A percentile compares a stretch with the other conserved stretches of the same genome.
Evolutionary conservation across 2,329 filamentous ascomycete genomes (phyloP).

Genomic region (Beauveria sp.): DNA sequence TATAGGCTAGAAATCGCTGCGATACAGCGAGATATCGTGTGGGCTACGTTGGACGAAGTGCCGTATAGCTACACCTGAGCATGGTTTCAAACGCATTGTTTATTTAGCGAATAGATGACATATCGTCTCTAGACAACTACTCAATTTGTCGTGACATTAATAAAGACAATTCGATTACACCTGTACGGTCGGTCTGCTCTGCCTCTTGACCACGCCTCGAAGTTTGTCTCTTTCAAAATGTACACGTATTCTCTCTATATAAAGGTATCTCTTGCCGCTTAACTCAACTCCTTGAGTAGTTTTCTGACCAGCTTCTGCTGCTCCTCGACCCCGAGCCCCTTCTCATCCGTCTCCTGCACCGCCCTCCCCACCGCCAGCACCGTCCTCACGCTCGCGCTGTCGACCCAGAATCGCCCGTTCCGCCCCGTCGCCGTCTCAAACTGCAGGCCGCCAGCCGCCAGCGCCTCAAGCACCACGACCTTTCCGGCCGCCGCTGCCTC

Average conservation of each 20-base stretch:
- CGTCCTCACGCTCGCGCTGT: conserved; percentile 58
- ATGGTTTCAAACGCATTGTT: no score
- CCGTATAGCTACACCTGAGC: no score
- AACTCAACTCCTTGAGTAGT: conserved; percentile 52
- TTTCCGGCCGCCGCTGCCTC: conserved; percentile 42
- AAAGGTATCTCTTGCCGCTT: conserved; percentile 15
- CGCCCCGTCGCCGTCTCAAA: conserved; percentile 93
- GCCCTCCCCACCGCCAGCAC: conserved; percentile 73
- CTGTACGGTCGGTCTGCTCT: no score
- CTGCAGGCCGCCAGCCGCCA: conserved; percentile 66
- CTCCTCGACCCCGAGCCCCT: conserved; percentile 51
- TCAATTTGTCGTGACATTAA: no score
- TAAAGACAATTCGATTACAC: no score
- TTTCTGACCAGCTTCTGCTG: conserved; percentile 65
- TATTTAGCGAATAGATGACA: no score
- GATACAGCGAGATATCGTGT: no score
- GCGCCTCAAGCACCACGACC: conserved; percentile 68
- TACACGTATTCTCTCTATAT: no score
- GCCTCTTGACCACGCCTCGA: background rate
- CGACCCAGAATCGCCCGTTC: conserved; percentile 89
- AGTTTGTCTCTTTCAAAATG: background rate
- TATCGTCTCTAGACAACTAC: no score
- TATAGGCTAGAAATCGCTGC: background rate
- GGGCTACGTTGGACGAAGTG: no score
- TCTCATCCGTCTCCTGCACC: conserved; percentile 69